phyloP scores from a whole-genome alignment of 306 rosid genomes.

The Quercus agrifolia region DNA sequence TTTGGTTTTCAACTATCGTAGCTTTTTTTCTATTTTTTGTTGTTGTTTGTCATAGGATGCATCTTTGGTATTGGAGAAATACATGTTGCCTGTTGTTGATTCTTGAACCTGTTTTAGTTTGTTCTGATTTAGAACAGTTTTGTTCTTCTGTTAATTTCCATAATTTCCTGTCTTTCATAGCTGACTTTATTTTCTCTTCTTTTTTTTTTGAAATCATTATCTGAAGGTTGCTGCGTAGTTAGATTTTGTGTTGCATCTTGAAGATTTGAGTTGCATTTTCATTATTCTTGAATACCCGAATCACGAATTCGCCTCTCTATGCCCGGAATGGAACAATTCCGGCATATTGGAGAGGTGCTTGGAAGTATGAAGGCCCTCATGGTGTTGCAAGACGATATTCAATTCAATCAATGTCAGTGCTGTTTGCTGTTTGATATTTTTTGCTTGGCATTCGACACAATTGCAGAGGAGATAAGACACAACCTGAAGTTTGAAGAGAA shows the following conservation, averaged over 20 bases:
- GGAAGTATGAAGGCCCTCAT: conserved; percentile 87
- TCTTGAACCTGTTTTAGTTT: background rate
- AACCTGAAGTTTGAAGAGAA: conserved; percentile 70
- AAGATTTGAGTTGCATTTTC: background rate
- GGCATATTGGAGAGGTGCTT: conserved; percentile 90
- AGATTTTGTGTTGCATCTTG: background rate
- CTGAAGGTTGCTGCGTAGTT: background rate
- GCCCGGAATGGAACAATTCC: conserved; percentile 93
- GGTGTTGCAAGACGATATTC: conserved; percentile 76
- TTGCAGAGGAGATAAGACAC: conserved; percentile 67
- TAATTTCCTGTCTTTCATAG: background rate
- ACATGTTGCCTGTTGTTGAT: background rate
- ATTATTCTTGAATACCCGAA: background rate
- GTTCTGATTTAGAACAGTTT: background rate
- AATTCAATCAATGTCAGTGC: conserved; percentile 70
- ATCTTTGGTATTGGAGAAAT: background rate
- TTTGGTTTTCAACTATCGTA: background rate
- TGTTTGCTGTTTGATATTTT: conserved; percentile 55
- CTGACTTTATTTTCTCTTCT: background rate
- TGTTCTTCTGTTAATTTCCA: background rate
- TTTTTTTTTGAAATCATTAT: background rate
- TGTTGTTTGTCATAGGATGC: background rate
- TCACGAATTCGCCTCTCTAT: background rate
- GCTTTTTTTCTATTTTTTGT: background rate
- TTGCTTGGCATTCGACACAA: conserved; percentile 69